A percentile compares a stretch with the other conserved stretches of the same genome.
phyloP scores from a whole-genome alignment of 345 rosid species.

The Brassica rapa region DNA sequence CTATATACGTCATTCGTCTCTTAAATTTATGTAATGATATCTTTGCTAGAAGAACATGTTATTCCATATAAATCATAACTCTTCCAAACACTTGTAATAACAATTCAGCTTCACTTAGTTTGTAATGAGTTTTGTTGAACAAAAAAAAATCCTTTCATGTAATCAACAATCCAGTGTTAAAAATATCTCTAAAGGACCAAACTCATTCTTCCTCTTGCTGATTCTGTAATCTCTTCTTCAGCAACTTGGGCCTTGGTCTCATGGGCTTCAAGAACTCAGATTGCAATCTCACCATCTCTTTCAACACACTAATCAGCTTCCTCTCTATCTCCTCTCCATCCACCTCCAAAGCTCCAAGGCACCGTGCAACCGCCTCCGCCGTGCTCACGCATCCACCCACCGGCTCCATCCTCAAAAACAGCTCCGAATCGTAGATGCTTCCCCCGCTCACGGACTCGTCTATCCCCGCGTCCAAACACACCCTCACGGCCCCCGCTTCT shows the following conservation, averaged over 20 bases:
- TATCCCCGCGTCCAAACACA: constrained; percentile 62
- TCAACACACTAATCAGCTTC: constrained; percentile 58
- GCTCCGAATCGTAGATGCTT: constrained; percentile 69
- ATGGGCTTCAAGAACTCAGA: constrained; percentile 71
- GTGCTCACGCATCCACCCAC: constrained; percentile 79
- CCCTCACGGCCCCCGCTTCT: constrained; percentile 55
- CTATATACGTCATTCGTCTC: too few species aligned
- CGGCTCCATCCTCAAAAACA: constrained; percentile 79
- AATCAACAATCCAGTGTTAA: neutral
- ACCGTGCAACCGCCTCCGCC: constrained; percentile 85
- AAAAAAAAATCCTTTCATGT: too few species aligned
- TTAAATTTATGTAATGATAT: too few species aligned
- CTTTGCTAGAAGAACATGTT: too few species aligned
- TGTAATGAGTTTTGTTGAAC: too few species aligned
- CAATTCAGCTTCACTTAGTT: too few species aligned
- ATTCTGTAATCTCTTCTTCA: constrained; percentile 42
- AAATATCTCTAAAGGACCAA: neutral
- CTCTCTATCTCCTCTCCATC: constrained; percentile 63
- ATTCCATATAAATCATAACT: too few species aligned
- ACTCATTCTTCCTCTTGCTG: constrained; percentile 26
- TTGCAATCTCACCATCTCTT: constrained; percentile 80
- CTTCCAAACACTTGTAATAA: too few species aligned
- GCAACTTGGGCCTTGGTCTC: constrained; percentile 62
- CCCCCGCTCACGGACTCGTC: constrained; percentile 56
- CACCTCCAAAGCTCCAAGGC: constrained; percentile 59